Conservation (phyloP, 257 asterid species). For the Anisodus tanguticus region DNA sequence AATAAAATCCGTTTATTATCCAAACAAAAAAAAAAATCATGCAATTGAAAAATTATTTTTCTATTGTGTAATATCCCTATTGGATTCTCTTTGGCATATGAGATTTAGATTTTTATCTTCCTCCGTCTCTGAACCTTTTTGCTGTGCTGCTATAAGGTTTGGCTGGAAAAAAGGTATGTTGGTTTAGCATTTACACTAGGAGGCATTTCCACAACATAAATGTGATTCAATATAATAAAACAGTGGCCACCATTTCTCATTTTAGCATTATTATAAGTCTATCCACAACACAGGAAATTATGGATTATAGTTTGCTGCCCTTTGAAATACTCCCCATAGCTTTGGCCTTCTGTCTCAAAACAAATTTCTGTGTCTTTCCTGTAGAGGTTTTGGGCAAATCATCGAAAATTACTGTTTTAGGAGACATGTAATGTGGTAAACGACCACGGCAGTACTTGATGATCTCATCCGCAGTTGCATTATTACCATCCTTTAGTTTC, state of each 20-base stretch:
- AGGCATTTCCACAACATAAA: no score
- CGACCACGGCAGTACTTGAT: background rate
- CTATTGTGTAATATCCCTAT: background rate
- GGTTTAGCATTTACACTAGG: no score
- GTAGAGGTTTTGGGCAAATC: conserved; percentile 10
- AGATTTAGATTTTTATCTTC: background rate
- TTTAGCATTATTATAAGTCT: no score
- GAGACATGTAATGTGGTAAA: background rate
- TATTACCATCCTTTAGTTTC: background rate
- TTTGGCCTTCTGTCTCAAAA: no score
- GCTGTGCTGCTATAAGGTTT: conserved; percentile 55
- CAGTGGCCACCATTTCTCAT: no score
- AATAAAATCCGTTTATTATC: no score
- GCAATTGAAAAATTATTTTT: background rate
- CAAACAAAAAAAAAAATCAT: background rate
- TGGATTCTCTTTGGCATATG: background rate
- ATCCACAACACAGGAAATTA: no score
- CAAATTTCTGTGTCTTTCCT: background rate
- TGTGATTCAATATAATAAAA: no score
- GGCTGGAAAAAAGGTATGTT: conserved; percentile 90
- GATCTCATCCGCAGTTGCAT: background rate
- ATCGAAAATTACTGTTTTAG: background rate
- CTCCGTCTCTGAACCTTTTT: background rate
- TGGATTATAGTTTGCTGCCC: no score
- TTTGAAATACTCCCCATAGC: no score